Conservation (phyloP, 2,329 filamentous ascomycete species). For the Hypoxylon sp. region DNA sequence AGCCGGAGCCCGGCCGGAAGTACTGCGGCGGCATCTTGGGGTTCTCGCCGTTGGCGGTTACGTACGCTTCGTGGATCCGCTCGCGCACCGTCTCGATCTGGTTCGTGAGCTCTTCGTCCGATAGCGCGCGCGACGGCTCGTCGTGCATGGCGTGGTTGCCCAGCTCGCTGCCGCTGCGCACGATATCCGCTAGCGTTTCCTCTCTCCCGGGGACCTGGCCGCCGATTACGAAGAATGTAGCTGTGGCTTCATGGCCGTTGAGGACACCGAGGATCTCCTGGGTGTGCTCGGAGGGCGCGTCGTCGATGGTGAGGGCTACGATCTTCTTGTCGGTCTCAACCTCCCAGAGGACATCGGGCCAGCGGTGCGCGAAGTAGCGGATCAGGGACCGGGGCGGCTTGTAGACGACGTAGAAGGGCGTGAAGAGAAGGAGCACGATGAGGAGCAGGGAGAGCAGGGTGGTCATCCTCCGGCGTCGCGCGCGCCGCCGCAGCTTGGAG, state of each 20-base stretch:
- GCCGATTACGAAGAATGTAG: constrained; percentile 93
- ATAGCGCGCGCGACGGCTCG: constrained; percentile 77
- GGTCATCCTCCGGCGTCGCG: constrained; percentile 71
- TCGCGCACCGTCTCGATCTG: constrained; percentile 76
- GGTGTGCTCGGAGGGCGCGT: constrained; percentile 83
- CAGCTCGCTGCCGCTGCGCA: constrained; percentile 78
- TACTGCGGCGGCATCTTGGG: constrained; percentile 66
- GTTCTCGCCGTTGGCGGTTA: constrained; percentile 51
- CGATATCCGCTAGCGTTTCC: constrained; percentile 68
- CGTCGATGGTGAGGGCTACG: constrained; percentile 88
- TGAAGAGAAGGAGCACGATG: constrained; percentile 54
- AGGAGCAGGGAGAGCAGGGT: constrained; percentile 64
- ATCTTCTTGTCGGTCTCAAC: constrained; percentile 72
- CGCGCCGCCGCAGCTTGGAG: constrained; percentile 70
- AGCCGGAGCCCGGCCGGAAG: constrained; percentile 87
- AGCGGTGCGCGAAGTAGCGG: constrained; percentile 76
- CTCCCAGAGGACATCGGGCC: constrained; percentile 86
- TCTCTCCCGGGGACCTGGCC: constrained; percentile 75
- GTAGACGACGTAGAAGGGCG: constrained; percentile 79
- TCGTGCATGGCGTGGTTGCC: constrained; percentile 93
- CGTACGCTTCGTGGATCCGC: constrained; percentile 56
- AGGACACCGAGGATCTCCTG: constrained; percentile 78
- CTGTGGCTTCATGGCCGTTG: constrained; percentile 75
- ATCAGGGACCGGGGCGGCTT: constrained; percentile 83
- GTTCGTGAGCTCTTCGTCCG: constrained; percentile 68